Evolutionary conservation across 345 rosid species (phyloP).

Genomic region (Balakata baccata): DNA sequence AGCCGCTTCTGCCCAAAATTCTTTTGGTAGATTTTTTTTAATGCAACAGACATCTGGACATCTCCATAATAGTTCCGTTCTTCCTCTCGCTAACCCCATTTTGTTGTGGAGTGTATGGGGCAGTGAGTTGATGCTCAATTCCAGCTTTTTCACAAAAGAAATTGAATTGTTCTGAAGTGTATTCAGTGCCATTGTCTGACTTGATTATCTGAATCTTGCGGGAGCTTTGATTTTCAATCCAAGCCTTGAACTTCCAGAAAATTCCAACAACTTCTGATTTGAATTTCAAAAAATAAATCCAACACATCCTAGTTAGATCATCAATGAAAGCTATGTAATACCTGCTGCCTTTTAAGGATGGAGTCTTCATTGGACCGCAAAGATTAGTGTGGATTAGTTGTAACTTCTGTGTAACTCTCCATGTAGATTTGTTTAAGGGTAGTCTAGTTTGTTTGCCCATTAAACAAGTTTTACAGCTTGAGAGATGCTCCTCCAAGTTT

Average conservation of each 20-base stretch:
- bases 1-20: neutral
- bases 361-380: neutral
- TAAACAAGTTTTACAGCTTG: neutral
- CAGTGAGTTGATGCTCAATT: neutral
- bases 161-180: neutral
- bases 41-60: neutral
- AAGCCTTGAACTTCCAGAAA: neutral
- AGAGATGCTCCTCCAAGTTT: no score
- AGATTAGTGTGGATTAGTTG: constrained; percentile 7
- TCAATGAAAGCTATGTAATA: constrained; percentile 2
- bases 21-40: neutral
- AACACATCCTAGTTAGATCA: neutral
- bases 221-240: constrained; percentile 11
- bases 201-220: neutral
- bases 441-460: neutral
- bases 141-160: constrained; percentile 2
- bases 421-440: neutral
- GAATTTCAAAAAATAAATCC: neutral
- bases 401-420: neutral
- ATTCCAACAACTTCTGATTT: neutral
- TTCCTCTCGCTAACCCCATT: neutral
- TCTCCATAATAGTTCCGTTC: neutral
- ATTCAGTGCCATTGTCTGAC: constrained; percentile 13
- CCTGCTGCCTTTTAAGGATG: neutral
- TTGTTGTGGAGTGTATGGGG: neutral